phyloP scores from a whole-genome alignment of 371 early-diverging fungal genomes.

The Synchytrium microbalum region DNA sequence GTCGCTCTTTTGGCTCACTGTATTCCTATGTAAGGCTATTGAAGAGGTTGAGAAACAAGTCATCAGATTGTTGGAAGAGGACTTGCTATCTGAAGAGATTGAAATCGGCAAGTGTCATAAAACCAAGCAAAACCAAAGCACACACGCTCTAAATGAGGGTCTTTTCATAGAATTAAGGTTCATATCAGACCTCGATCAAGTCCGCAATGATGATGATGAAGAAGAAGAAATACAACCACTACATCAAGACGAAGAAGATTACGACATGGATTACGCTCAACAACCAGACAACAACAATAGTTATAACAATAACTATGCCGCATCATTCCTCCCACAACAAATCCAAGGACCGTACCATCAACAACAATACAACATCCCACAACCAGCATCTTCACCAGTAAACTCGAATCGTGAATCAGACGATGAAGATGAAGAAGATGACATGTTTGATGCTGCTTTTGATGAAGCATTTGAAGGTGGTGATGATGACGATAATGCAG shows the following conservation, averaged over 20 bases:
- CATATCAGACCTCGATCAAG: too few species aligned
- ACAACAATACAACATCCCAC: neutral
- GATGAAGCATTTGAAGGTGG: neutral
- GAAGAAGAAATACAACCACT: neutral
- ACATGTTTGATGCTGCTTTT: neutral
- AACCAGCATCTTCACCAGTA: neutral
- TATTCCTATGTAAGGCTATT: slow-evolving; percentile 47
- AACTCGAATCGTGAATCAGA: neutral
- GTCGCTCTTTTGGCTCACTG: neutral
- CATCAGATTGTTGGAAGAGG: slow-evolving; percentile 72
- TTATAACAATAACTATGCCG: neutral
- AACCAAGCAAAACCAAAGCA: neutral
- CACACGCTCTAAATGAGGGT: too few species aligned
- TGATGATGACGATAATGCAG: neutral
- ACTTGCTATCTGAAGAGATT: slow-evolving; percentile 72
- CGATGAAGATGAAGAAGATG: slow-evolving; percentile 4
- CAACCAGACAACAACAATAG: neutral
- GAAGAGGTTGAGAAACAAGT: slow-evolving; percentile 89
- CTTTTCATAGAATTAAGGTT: too few species aligned
- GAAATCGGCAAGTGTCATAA: slow-evolving; percentile 10
- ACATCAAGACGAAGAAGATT: neutral
- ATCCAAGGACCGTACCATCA: neutral
- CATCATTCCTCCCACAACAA: neutral
- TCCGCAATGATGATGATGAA: neutral
- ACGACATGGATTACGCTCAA: neutral